Conservation (phyloP, 2,329 filamentous ascomycete species). For the Septoria petroselini region DNA sequence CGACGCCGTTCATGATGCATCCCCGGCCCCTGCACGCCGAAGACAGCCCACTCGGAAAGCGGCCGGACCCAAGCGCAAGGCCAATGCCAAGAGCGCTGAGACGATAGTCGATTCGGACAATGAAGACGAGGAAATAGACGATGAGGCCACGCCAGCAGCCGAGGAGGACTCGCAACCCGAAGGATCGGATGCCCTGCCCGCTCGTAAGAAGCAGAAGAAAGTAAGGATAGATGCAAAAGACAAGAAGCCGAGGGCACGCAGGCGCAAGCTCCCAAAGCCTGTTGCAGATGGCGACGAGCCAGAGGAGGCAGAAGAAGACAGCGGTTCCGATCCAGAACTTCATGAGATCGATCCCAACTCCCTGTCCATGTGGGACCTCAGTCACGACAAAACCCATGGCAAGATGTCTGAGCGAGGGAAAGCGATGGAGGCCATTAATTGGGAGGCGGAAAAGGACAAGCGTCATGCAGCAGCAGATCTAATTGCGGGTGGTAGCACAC, state of each 20-base stretch:
- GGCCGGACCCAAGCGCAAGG: conserved; percentile 11
- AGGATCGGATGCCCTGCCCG: conserved; percentile 4
- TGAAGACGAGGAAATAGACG: conserved; percentile 15
- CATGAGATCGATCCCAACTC: conserved; percentile 60
- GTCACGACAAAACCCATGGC: conserved; percentile 57
- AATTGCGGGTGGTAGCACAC: conserved; percentile 22
- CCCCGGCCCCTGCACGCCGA: conserved; percentile 14
- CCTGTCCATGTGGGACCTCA: conserved; percentile 71
- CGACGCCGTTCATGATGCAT: neutral
- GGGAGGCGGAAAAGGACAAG: conserved; percentile 48
- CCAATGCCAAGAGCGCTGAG: conserved; percentile 19
- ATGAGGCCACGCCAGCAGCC: neutral
- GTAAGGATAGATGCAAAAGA: conserved; percentile 15
- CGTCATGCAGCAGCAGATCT: conserved; percentile 40
- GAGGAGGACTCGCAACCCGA: conserved; percentile 2
- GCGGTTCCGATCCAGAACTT: conserved; percentile 35
- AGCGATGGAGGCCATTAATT: conserved; percentile 66
- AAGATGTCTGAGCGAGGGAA: conserved; percentile 72
- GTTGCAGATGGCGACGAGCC: conserved; percentile 11
- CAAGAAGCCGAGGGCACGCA: conserved; percentile 12
- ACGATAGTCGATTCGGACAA: conserved; percentile 26
- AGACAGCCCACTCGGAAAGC: conserved; percentile 12
- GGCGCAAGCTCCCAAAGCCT: conserved; percentile 2
- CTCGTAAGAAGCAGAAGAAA: conserved; percentile 20
- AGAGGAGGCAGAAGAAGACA: conserved; percentile 23